Percentiles rank a stretch among this genome's conserved stretches.
Evolutionary conservation across 2,329 filamentous ascomycete species (phyloP).

Genomic region (Sclerotinia borealis): DNA sequence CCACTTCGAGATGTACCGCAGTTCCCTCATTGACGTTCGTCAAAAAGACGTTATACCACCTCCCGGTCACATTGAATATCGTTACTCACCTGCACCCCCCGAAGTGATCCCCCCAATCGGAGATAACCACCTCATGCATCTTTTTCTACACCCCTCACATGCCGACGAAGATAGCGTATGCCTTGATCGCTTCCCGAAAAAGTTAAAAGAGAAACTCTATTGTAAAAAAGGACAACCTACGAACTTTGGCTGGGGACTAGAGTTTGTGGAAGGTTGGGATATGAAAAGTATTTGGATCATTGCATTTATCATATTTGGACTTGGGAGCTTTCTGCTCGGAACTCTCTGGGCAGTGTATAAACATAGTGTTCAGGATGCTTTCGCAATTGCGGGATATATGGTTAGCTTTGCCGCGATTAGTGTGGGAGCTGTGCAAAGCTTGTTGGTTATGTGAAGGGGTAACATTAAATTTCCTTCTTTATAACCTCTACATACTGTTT

Average conservation of each 20-base stretch:
- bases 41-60: constrained; percentile 21
- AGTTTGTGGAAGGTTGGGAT: constrained; percentile 22
- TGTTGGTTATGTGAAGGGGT: constrained; percentile 12
- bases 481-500: background rate
- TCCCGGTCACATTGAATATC: constrained; percentile 16
- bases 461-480: background rate
- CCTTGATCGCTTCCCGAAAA: constrained; percentile 22
- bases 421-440: constrained; percentile 31
- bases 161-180: constrained; percentile 15
- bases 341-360: constrained; percentile 16
- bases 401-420: constrained; percentile 18
- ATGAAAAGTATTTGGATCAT: constrained; percentile 18
- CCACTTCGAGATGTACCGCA: constrained; percentile 18
- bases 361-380: constrained; percentile 23
- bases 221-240: constrained; percentile 12
- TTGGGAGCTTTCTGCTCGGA: constrained; percentile 19
- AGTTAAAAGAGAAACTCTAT: constrained; percentile 19
- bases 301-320: constrained; percentile 16
- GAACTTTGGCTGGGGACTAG: constrained; percentile 23
- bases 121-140: constrained; percentile 19
- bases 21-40: constrained; percentile 19
- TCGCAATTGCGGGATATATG: constrained; percentile 21
- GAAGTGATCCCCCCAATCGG: constrained; percentile 21
- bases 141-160: constrained; percentile 17
- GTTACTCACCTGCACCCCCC: constrained; percentile 18